These are phyloP conservation scores for Scheffersomyces quercinus DNA, from an alignment of 1,139 yeast species.

Conservation along the genomic window DNA sequence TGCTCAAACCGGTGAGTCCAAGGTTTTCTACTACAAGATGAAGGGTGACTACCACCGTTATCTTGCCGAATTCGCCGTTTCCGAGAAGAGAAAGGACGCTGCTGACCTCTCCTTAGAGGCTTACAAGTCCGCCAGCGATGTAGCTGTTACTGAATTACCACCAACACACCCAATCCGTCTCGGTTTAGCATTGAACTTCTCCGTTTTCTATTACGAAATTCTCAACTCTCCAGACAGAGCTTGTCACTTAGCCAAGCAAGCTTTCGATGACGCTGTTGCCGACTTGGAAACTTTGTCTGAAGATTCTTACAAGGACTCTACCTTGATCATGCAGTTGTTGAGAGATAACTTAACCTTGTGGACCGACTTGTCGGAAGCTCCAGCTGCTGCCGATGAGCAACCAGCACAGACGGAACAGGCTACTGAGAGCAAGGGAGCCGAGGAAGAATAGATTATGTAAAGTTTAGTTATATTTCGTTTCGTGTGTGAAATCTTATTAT, in stretches of 20 bases:
- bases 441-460: slow-evolving; percentile 33
- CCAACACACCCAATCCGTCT: slow-evolving; percentile 99
- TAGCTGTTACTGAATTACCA: slow-evolving; percentile 94
- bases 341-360: slow-evolving; percentile 98
- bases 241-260: slow-evolving; percentile 97
- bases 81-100: slow-evolving; percentile 89
- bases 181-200: slow-evolving; percentile 96
- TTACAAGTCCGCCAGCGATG: slow-evolving; percentile 92
- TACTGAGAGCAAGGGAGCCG: slow-evolving; percentile 10
- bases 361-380: slow-evolving; percentile 96
- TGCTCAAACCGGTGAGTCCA: slow-evolving; percentile 95
- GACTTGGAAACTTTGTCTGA: slow-evolving; percentile 96
- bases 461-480: slow-evolving; percentile 9
- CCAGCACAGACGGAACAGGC: slow-evolving; percentile 11
- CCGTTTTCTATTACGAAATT: slow-evolving; percentile 97
- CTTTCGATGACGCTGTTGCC: slow-evolving; percentile 98
- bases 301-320: slow-evolving; percentile 97
- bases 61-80: slow-evolving; percentile 92
- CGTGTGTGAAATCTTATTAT: slow-evolving; percentile 1
- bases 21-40: slow-evolving; percentile 98
- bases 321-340: slow-evolving; percentile 96
- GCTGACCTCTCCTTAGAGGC: slow-evolving; percentile 93
- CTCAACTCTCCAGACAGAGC: slow-evolving; percentile 98
- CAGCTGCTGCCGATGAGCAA: slow-evolving; percentile 56
- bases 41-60: slow-evolving; percentile 99